Percentiles rank a stretch among this genome's conserved stretches.
Evolutionary conservation across 768 basidiomycete species (phyloP).

Genomic region (Leccinum fibrillosum): DNA sequence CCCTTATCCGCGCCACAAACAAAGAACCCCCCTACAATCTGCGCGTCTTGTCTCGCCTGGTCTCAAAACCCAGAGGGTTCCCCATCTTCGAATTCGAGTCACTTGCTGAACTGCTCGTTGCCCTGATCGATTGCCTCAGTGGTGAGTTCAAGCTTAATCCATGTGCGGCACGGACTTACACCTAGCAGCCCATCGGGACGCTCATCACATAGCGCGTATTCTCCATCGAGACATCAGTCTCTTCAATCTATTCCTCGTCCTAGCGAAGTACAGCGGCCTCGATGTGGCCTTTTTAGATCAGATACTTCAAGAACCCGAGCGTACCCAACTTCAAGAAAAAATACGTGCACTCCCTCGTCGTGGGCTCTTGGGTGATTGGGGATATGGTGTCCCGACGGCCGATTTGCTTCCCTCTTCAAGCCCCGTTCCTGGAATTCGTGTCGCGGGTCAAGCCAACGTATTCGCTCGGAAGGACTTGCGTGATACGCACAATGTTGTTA

Average conservation of each 20-base stretch:
- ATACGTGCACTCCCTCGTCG: not conserved
- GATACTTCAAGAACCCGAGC: not conserved
- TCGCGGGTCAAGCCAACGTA: not conserved
- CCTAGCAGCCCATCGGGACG: not conserved
- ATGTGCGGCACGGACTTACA: not conserved
- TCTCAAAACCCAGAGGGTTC: not conserved
- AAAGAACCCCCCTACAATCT: not conserved
- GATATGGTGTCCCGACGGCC: not conserved
- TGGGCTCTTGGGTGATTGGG: constrained; percentile 5
- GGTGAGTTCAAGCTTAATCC: not conserved
- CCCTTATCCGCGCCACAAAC: too few relatives aligned
- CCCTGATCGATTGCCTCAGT: not conserved
- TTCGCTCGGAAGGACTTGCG: not conserved
- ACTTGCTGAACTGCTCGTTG: not conserved
- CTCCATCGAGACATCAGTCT: constrained; percentile 9
- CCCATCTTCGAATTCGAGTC: not conserved
- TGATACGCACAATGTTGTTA: not conserved
- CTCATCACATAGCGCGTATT: not conserved
- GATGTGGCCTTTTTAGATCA: not conserved
- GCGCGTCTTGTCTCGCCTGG: not conserved
- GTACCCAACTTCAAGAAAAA: not conserved
- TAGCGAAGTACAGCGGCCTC: not conserved
- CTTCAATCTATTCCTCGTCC: constrained; percentile 2
- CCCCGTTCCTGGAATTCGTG: not conserved
- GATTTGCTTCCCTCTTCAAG: not conserved